phyloP scores from a whole-genome alignment of 768 basidiomycete species.

The Trametes maxima region DNA sequence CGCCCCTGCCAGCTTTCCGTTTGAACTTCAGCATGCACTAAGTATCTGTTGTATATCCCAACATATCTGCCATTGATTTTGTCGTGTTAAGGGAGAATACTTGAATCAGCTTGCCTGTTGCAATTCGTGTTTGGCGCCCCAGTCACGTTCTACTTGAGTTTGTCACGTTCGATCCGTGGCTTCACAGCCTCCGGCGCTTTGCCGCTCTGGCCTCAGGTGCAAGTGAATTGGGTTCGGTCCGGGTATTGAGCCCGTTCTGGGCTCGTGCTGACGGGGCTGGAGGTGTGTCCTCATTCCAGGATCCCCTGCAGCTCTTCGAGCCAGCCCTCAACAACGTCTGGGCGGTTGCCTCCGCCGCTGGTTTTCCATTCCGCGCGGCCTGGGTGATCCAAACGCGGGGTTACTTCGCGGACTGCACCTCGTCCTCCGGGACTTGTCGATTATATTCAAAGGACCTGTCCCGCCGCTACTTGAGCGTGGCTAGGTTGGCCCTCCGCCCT shows the following conservation, averaged over 20 bases:
- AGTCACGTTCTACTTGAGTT: too few relatives aligned
- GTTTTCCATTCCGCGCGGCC: too few relatives aligned
- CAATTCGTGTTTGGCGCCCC: too few relatives aligned
- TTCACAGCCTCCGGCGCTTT: conserved; percentile 13
- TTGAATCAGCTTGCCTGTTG: background rate
- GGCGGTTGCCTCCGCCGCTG: too few relatives aligned
- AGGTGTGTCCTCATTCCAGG: too few relatives aligned
- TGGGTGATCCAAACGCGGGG: background rate
- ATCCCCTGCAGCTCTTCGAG: too few relatives aligned
- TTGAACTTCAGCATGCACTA: conserved; percentile 25
- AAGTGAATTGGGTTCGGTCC: background rate
- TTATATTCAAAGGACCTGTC: background rate
- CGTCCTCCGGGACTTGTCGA: background rate
- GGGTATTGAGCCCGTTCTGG: background rate
- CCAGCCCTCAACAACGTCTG: too few relatives aligned
- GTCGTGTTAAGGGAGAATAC: background rate
- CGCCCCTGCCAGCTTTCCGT: conserved; percentile 21
- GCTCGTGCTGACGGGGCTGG: background rate
- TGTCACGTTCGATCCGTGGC: background rate
- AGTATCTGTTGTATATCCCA: background rate
- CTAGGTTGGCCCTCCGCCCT: background rate
- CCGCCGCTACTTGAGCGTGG: background rate
- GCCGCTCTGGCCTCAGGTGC: background rate
- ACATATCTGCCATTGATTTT: background rate
- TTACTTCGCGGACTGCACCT: conserved; percentile 3